These are phyloP conservation scores for Trichoderma lentiforme DNA, from an alignment of 2,329 filamentous ascomycete species.

Conservation along the genomic window DNA sequence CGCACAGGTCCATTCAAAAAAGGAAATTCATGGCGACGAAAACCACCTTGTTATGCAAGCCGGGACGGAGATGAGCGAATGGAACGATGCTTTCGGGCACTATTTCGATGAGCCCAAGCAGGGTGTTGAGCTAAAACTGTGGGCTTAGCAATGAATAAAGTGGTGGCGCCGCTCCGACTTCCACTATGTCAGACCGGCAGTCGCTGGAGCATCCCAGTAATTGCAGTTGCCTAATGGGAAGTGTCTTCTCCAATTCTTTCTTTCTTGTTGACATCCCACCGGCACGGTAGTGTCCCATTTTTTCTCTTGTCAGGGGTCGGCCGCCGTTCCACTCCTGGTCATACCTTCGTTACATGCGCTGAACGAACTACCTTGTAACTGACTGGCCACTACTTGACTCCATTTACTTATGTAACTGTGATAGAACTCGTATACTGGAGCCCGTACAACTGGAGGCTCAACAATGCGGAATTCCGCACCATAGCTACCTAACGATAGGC, in stretches of 20 bases:
- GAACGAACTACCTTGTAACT: not conserved
- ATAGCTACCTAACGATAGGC: not conserved
- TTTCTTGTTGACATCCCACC: not conserved
- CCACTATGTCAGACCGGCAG: not conserved
- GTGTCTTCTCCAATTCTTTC: not conserved
- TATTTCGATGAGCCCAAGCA: not conserved
- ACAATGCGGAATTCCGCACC: not conserved
- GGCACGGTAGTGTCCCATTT: not conserved
- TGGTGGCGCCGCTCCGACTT: not conserved
- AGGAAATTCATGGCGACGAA: not conserved
- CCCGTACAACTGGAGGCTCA: not conserved
- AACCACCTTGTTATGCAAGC: not conserved
- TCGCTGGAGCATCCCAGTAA: not conserved
- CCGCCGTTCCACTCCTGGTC: not conserved
- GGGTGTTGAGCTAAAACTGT: not conserved
- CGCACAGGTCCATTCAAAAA: not conserved
- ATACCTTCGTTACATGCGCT: not conserved
- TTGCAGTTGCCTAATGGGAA: not conserved
- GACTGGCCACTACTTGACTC: not conserved
- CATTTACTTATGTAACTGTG: not conserved
- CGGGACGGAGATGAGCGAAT: not conserved
- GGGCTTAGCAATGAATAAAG: not conserved
- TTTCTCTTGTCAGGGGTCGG: not conserved
- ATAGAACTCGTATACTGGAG: not conserved
- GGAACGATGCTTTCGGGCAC: not conserved